These are phyloP conservation scores for Aspergillaceae sp. DNA, from an alignment of 2,329 filamentous ascomycete genomes.

Conservation along the genomic window DNA sequence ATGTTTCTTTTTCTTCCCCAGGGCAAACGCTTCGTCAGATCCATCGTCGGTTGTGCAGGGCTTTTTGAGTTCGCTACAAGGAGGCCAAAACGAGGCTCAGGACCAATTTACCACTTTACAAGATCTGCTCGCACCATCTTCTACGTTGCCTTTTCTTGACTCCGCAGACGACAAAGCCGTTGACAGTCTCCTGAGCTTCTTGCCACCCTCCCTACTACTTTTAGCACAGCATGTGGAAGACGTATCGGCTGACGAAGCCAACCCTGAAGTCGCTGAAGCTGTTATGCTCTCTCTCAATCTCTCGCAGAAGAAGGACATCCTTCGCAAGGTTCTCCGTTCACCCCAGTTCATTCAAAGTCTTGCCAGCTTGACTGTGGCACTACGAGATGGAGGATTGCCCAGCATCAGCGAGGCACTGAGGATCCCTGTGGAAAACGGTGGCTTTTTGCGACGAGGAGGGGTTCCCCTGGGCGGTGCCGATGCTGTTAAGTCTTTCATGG, in stretches of 20 bases:
- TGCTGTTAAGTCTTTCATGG: conserved; percentile 82
- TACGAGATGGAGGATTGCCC: conserved; percentile 82
- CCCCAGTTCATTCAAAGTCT: conserved; percentile 88
- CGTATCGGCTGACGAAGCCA: conserved; percentile 56
- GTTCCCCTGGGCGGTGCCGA: conserved; percentile 82
- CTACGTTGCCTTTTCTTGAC: conserved; percentile 70
- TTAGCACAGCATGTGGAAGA: conserved; percentile 61
- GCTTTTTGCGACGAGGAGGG: conserved; percentile 65
- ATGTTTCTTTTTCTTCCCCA: conserved; percentile 31
- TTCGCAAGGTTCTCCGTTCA: conserved; percentile 74
- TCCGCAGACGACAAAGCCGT: conserved; percentile 56
- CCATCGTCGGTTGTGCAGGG: conserved; percentile 74
- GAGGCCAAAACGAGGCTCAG: conserved; percentile 44
- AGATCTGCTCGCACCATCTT: conserved; percentile 70
- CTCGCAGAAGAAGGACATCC: conserved; percentile 68
- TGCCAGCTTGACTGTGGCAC: conserved; percentile 72
- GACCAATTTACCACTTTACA: conserved; percentile 73
- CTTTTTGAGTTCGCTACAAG: conserved; percentile 74
- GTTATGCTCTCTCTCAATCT: conserved; percentile 65
- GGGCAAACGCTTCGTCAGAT: conserved; percentile 56
- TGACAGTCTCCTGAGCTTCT: conserved; percentile 64
- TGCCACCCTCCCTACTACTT: conserved; percentile 71
- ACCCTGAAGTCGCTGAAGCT: conserved; percentile 58
- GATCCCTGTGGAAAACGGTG: conserved; percentile 74
- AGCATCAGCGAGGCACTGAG: conserved; percentile 80